Evolutionary conservation across 2,329 filamentous ascomycete species (phyloP), one percentile per base, ranked within the genome.

Genomic region (Tolypocladium endophyticum): DNA sequence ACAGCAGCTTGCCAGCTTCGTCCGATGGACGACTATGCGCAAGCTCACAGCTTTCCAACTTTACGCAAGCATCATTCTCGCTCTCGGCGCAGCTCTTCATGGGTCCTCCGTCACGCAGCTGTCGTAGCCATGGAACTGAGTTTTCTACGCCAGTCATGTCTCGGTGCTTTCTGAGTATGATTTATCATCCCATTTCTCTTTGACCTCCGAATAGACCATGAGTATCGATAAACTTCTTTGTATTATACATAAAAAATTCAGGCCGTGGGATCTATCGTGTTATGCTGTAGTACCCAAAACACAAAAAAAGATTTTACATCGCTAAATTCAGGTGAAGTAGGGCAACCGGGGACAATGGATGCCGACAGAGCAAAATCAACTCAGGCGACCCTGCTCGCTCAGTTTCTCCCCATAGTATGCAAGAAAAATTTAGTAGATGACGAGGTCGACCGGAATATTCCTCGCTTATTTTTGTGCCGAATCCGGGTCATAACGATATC

Each of bases 401-500:
- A 12, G 3, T 1, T 30, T 30, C 11, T 30, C 1, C 9, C 47
- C 14, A 47, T 20, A 12, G 4, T 50, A 2, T 16, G 25, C 9
- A 2, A 30, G 5, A 30, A 30, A 30, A 14, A 28, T 28, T 6
- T 25, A 5, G 4, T 23, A 47, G 23, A 47, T 16, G 23, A 28
- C 23, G 4, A 50, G 16, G 16, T 16, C 12, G 47, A 50, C 45
- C 12, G 16, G 14, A 28, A 20, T 6, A 18, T 23, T 45, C 2
- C 18, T n/a, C 25, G 14, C 6, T 50, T 16, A 50, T 2, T 30
- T 20, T 6, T 30, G 9, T 30, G 18, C 14, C 14, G 30, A 14
- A 28, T 38, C 52, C 23, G 61, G 60, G n/a, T 58, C 65, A 63
- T 67, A 71, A 30, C 67, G 70, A 66, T 69, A 74, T 53, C 71